Evolutionary conservation across 2,329 filamentous ascomycete species (phyloP), one percentile per base, ranked within the genome.

Genomic region (Exophiala spinifera): DNA sequence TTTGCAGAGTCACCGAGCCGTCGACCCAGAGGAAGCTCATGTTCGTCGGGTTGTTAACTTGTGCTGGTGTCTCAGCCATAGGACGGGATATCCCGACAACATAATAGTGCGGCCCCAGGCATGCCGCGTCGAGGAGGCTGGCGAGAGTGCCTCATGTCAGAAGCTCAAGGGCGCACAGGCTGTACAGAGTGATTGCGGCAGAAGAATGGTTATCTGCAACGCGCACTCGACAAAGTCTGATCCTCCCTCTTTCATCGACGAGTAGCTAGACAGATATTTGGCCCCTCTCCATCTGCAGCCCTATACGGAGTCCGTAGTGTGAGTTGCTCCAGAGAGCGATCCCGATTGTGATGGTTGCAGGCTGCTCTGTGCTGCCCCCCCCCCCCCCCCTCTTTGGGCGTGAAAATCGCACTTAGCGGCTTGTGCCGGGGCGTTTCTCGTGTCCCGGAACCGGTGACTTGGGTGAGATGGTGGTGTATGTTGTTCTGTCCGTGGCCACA

Each of bases 231-330:
- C 31, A 49, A n/a, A 13, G 42, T 44, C 42, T 15, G n/a, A 21
- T 25, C 20, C 42, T 15, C 23, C 23, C 3, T 8, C 15, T 25
- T 44, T 20, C 19, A 10, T 31, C 7, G 6, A 11, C 28, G 11
- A 31, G 28, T 10, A 31, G 28, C 17, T 37, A 17, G 13, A 14
- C 14, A 17, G 34, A 4, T 17, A 8, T 44, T 44, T n/a, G 17
- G 42, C n/a, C 42, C 42, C 20, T 15, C 6, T 25, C 15, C 20
- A 15, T 20, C 40, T 51, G 39, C 49, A 51, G 49, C 49, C 49
- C 49, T 51, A 51, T 44, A 31, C 28, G 28, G 28, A 31, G 28
- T n/a, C n/a, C n/a, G n/a, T 31, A 10, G 28, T 31, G 28, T 31
- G 23, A 4, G 3, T 25, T 25, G 23, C 23, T 25, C 23, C 23